phyloP scores from a whole-genome alignment of 2,329 filamentous ascomycete species.

The Pestalotiopsis sp. region DNA sequence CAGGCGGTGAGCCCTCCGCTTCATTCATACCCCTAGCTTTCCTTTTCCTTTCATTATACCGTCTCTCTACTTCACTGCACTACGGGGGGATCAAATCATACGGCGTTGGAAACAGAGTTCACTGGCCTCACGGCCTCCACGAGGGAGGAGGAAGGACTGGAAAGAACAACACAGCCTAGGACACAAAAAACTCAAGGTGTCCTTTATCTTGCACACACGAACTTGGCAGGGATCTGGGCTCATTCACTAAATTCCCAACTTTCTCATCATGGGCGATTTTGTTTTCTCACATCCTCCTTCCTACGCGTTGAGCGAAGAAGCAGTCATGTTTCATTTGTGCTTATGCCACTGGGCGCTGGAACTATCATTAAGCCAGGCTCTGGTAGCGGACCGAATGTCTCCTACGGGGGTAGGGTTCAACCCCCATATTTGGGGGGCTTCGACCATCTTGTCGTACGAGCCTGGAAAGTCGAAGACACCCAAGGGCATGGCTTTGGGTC shows the following conservation, averaged over 20 bases:
- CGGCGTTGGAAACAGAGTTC: constrained; percentile 3
- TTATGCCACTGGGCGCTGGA: background rate
- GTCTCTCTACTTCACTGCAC: background rate
- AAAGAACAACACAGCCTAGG: background rate
- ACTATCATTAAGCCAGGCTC: background rate
- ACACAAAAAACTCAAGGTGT: background rate
- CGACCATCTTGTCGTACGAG: background rate
- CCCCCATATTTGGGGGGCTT: background rate
- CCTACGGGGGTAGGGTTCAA: background rate
- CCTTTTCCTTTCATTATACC: background rate
- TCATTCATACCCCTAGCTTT: background rate
- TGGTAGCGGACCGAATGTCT: background rate
- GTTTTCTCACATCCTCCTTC: background rate
- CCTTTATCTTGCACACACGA: background rate
- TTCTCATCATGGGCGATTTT: background rate
- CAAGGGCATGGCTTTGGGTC: background rate
- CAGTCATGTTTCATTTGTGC: background rate
- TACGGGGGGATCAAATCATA: background rate
- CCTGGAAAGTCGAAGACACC: background rate
- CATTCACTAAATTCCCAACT: background rate
- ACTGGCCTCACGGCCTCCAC: background rate
- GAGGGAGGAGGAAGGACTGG: background rate
- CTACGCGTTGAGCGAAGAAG: background rate
- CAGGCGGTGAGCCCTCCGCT: background rate
- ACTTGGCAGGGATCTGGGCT: background rate